These are phyloP conservation scores for Camellia japonica DNA, from an alignment of 148 eudicot species.

Conservation along the genomic window DNA sequence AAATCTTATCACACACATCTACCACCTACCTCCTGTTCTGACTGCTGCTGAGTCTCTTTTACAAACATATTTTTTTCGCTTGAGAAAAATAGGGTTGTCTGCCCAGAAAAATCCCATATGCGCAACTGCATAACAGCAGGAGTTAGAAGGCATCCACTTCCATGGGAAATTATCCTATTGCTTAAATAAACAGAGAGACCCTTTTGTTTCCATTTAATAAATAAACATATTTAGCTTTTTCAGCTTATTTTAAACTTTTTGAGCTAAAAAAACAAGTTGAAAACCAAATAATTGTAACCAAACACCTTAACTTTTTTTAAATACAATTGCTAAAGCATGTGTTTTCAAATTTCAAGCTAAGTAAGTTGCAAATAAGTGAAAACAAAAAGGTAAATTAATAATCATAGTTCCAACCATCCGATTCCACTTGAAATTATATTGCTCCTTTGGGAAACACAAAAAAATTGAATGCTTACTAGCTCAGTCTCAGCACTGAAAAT, in stretches of 20 bases:
- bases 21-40: slow-evolving; percentile 74
- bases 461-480: slow-evolving; percentile 41
- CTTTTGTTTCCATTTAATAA: no score
- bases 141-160: slow-evolving; percentile 11
- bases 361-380: no score
- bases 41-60: slow-evolving; percentile 54
- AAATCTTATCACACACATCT: slow-evolving; percentile 3
- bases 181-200: neutral
- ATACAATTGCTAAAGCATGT: no score
- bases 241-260: no score
- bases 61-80: slow-evolving; percentile 43
- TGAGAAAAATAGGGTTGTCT: slow-evolving; percentile 53
- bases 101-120: slow-evolving; percentile 90
- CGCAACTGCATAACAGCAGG: slow-evolving; percentile 49
- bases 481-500: slow-evolving; percentile 76
- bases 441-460: neutral
- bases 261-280: no score
- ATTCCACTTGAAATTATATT: neutral
- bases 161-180: neutral
- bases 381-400: no score
- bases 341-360: no score
- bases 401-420: no score
- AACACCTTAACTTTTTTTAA: no score
- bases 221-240: no score
- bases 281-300: no score